Evolutionary conservation across 139 green algal genomes (phyloP).

Genomic region (Ettlia oleoabundans): DNA sequence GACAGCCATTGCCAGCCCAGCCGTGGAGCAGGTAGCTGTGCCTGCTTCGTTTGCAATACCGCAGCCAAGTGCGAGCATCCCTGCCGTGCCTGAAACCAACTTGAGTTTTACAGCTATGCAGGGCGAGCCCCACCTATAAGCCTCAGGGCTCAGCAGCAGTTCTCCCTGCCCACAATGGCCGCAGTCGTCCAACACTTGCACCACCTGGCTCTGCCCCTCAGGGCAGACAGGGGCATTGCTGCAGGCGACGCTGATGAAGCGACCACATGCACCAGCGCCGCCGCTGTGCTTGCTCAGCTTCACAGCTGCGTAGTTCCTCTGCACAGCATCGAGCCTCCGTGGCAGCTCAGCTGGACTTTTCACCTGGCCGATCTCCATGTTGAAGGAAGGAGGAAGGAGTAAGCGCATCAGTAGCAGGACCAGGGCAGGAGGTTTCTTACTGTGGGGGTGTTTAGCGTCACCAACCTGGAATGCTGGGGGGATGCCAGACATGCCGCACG

Average conservation of each 20-base stretch:
- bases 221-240: neutral
- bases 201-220: neutral
- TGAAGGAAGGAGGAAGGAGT: neutral
- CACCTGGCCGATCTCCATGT: neutral
- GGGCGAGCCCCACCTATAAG: neutral
- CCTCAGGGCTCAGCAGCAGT: neutral
- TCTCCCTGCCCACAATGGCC: neutral
- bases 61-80: neutral
- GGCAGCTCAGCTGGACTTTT: neutral
- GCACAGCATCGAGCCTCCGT: neutral
- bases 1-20: too few relatives aligned
- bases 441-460: neutral
- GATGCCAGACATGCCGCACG: neutral
- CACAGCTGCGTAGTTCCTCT: neutral
- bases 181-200: conserved; percentile 8
- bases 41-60: neutral
- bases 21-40: too few relatives aligned
- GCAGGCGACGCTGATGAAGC: neutral
- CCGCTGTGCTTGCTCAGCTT: neutral
- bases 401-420: neutral
- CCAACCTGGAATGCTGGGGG: neutral
- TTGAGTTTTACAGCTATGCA: neutral
- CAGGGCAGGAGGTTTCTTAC: neutral
- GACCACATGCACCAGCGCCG: neutral
- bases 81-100: neutral